These are phyloP conservation scores for Artomyces pyxidatus DNA, from an alignment of 768 basidiomycete species.

Conservation along the genomic window DNA sequence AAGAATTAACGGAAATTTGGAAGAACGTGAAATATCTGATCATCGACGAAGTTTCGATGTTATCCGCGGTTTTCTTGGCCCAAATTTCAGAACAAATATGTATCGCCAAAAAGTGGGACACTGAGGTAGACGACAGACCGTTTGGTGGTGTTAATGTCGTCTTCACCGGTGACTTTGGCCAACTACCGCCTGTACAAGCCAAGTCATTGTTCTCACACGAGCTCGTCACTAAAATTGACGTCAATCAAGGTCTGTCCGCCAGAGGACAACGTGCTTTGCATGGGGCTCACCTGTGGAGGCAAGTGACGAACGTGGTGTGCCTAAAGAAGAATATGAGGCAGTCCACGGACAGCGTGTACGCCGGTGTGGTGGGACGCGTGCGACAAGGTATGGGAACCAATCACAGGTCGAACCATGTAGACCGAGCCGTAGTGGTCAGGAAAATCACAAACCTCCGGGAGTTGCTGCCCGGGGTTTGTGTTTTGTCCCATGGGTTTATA, in stretches of 20 bases:
- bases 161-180: conserved; percentile 25
- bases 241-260: background rate
- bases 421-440: too few relatives aligned
- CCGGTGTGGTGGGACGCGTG: background rate
- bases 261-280: background rate
- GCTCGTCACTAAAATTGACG: background rate
- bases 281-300: background rate
- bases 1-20: conserved; percentile 13
- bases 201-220: conserved; percentile 14
- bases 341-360: background rate
- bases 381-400: background rate
- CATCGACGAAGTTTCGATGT: conserved; percentile 19
- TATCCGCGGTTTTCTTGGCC: conserved; percentile 16
- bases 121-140: background rate
- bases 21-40: conserved; percentile 13
- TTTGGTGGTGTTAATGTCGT: conserved; percentile 28
- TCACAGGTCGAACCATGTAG: too few relatives aligned
- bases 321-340: background rate
- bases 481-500: too few relatives aligned
- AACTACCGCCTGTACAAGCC: conserved; percentile 19
- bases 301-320: background rate
- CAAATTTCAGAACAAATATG: conserved; percentile 16
- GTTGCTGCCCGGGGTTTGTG: too few relatives aligned
- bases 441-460: too few relatives aligned
- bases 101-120: too few relatives aligned